Evolutionary conservation across 768 basidiomycete genomes (phyloP).

Genomic region (Clitopilus hobsonii): DNA sequence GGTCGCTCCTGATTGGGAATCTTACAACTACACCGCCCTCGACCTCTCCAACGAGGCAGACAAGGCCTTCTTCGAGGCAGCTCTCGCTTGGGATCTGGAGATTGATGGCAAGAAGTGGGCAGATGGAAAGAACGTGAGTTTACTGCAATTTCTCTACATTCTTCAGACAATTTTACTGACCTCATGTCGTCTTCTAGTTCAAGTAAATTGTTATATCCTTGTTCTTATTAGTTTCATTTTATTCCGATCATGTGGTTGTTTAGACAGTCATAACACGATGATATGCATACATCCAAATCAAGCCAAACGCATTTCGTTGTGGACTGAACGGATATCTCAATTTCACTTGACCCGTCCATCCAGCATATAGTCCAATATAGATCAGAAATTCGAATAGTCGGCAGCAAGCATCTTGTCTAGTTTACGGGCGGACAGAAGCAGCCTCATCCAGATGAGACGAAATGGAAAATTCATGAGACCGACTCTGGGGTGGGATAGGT

Average conservation of each 20-base stretch:
- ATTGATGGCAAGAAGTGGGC: slow-evolving; percentile 86
- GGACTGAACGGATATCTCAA: too few species aligned
- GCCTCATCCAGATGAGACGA: too few species aligned
- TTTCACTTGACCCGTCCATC: too few species aligned
- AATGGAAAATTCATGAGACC: too few species aligned
- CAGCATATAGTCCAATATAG: too few species aligned
- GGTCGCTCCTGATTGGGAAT: slow-evolving; percentile 89
- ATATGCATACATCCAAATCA: background rate
- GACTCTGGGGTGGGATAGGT: too few species aligned
- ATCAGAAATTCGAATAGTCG: too few species aligned
- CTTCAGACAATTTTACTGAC: slow-evolving; percentile 6
- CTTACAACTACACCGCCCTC: slow-evolving; percentile 75
- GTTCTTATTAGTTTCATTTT: background rate
- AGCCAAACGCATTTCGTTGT: too few species aligned
- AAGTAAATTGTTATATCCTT: slow-evolving; percentile 21
- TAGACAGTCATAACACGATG: background rate
- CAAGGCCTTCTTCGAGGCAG: slow-evolving; percentile 89
- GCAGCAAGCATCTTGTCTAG: too few species aligned
- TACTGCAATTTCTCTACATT: background rate
- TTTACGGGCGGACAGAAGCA: too few species aligned
- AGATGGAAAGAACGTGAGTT: slow-evolving; percentile 85
- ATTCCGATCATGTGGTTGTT: background rate
- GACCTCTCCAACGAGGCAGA: slow-evolving; percentile 70
- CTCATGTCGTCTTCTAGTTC: slow-evolving; percentile 18
- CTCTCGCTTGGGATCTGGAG: slow-evolving; percentile 91